Evolutionary conservation across 2,329 filamentous ascomycete species (phyloP), one percentile per base, ranked within the genome.

Genomic region (Chaetomium globosum): DNA sequence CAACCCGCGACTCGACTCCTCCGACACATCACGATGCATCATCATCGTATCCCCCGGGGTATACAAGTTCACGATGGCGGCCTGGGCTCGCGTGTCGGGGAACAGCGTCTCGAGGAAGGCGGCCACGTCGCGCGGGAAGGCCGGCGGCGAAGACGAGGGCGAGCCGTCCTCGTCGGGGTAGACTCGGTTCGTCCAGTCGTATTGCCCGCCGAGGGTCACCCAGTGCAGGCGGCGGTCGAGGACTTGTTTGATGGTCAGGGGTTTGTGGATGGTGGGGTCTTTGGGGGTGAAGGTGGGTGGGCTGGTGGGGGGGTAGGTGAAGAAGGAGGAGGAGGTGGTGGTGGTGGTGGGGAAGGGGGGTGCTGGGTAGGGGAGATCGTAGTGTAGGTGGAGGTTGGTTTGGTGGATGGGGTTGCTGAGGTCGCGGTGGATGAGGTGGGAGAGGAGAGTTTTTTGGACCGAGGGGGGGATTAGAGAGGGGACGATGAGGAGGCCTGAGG

Each of bases 31-130:
- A 12, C 95, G 88, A 79, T 98, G 95, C 76, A 97, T 85, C 80
- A 92, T 94, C 75, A 98, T 87, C 0, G 91, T 96, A 74, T 98
- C 94, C 23, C 92, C 91, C 0, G 95, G 91, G 0, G 88, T 90
- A 78, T 98, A 98, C 59, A 98, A 83, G 75, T 98, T 98, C 71
- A 97, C 87, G 69, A 98, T 98, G 46, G 95, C 94, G 1, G 95
- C 93, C 78, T 98, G 89, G 0, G 94, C 87, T 60, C 84, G 81
- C 16, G 93, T 95, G 12, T 87, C 82, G 0, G 92, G 90, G 70
- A 97, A 98, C 0, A 95, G 77, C 0, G 78, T 78, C 63, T 87
- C 82, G 0, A 97, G 79, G 8, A 97, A 84, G 1, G 74, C 76
- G 4, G 87, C 86, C 57, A 96, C 83, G 73, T 97, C 92, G 1